These are phyloP conservation scores for Hamigera avellanea DNA, from an alignment of 495 filamentous ascomycete genomes.

Conservation along the genomic window DNA sequence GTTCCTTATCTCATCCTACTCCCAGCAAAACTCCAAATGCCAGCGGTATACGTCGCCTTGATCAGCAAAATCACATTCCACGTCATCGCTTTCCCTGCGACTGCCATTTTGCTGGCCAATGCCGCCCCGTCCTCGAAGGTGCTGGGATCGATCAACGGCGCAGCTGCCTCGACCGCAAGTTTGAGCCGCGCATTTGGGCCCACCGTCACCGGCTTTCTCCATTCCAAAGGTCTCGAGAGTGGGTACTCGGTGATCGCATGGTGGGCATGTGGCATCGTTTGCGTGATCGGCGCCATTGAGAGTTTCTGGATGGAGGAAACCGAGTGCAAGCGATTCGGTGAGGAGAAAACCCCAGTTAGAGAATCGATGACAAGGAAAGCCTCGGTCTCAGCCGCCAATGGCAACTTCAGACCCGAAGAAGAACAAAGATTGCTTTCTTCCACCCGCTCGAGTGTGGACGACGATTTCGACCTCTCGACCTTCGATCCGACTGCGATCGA, in stretches of 20 bases:
- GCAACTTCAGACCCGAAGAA: constrained; percentile 19
- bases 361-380: constrained; percentile 1
- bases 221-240: constrained; percentile 62
- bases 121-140: constrained; percentile 68
- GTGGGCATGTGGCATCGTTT: constrained; percentile 77
- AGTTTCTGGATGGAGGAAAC: constrained; percentile 42
- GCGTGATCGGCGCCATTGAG: constrained; percentile 55
- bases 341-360: constrained; percentile 15
- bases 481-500: constrained; percentile 12
- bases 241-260: constrained; percentile 82
- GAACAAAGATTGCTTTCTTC: constrained; percentile 30
- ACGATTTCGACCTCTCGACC: constrained; percentile 21
- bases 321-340: constrained; percentile 18
- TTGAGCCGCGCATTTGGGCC: constrained; percentile 80
- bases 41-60: constrained; percentile 61
- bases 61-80: constrained; percentile 83
- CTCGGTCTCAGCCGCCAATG: constrained; percentile 7
- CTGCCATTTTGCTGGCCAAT: constrained; percentile 74
- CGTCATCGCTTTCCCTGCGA: constrained; percentile 76
- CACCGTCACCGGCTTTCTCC: constrained; percentile 74
- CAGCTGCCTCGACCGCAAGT: constrained; percentile 84
- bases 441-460: constrained; percentile 28
- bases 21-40: constrained; percentile 54
- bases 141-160: constrained; percentile 83
- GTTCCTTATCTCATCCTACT: constrained; percentile 86